phyloP scores from a whole-genome alignment of 495 filamentous ascomycete genomes.

The Penicillium robsamsonii region DNA sequence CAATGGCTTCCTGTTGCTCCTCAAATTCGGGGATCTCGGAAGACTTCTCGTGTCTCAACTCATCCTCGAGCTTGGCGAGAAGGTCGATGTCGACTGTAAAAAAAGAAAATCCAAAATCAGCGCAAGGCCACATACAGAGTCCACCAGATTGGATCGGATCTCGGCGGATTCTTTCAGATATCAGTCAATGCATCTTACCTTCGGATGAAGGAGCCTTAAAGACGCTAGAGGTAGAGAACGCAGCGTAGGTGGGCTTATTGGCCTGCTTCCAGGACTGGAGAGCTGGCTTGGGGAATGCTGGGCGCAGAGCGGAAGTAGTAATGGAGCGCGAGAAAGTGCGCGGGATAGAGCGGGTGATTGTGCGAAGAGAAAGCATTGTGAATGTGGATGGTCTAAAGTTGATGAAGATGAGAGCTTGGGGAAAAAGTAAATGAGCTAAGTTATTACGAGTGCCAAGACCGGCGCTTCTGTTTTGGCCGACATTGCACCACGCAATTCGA shows the following conservation, averaged over 20 bases:
- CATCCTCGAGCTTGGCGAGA: slow-evolving; percentile 48
- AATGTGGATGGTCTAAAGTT: slow-evolving; percentile 20
- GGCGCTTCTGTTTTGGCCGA: slow-evolving; percentile 15
- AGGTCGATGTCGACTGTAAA: slow-evolving; percentile 47
- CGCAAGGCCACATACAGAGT: not conserved
- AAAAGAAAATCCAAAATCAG: slow-evolving; percentile 13
- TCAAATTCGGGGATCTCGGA: slow-evolving; percentile 39
- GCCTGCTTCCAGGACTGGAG: slow-evolving; percentile 50
- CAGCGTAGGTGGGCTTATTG: slow-evolving; percentile 56
- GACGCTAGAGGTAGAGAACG: slow-evolving; percentile 69
- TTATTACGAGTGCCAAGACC: slow-evolving; percentile 39
- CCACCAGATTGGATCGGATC: not conserved
- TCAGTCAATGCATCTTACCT: slow-evolving; percentile 32
- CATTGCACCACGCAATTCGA: slow-evolving; percentile 14
- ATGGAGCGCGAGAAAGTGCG: slow-evolving; percentile 61
- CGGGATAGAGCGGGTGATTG: slow-evolving; percentile 68
- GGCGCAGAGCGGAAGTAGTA: slow-evolving; percentile 49
- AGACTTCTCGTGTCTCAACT: slow-evolving; percentile 47
- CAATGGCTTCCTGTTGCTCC: slow-evolving; percentile 67
- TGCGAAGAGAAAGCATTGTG: slow-evolving; percentile 77
- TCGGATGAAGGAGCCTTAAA: slow-evolving; percentile 59
- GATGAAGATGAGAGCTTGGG: slow-evolving; percentile 22
- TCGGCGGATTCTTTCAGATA: not conserved
- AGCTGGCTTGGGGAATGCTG: slow-evolving; percentile 44
- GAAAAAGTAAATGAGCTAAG: slow-evolving; percentile 26